phyloP scores from a whole-genome alignment of 2,329 filamentous ascomycete genomes.

The Fusarium pseudonygamai region DNA sequence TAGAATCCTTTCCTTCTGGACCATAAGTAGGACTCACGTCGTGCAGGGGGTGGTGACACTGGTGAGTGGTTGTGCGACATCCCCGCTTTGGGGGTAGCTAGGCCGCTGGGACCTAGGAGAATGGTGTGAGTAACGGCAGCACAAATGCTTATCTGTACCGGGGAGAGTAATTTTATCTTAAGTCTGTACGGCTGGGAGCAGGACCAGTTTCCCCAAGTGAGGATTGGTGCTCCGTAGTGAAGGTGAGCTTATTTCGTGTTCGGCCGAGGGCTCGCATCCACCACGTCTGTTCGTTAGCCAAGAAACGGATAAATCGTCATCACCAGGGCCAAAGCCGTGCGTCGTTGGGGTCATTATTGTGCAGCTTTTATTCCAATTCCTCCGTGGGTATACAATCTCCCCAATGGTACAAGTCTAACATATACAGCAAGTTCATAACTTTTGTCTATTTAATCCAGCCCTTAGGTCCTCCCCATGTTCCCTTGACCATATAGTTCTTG shows the following conservation, averaged over 20 bases:
- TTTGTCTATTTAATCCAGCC: constrained; percentile 52
- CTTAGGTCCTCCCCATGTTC: constrained; percentile 69
- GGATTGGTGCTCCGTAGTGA: no score
- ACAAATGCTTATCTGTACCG: rapidly evolving
- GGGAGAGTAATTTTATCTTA: neutral
- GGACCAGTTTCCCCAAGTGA: no score
- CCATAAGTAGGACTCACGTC: neutral
- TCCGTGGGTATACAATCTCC: constrained; percentile 8
- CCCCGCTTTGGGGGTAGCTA: neutral
- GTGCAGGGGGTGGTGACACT: no score
- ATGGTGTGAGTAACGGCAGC: neutral
- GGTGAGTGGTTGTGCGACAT: neutral
- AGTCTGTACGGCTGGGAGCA: no score
- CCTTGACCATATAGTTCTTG: constrained; percentile 67
- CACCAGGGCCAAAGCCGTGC: no score
- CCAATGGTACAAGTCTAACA: constrained; percentile 7
- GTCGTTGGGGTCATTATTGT: neutral
- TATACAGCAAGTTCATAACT: constrained; percentile 14
- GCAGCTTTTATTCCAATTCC: neutral
- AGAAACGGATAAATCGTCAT: neutral
- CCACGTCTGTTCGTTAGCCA: neutral
- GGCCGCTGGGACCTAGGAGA: no score
- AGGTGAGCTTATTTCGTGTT: neutral
- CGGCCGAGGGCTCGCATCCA: neutral
- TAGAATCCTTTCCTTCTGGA: neutral